phyloP scores from a whole-genome alignment of 352 stramenopile species.

The Globisporangium solare region DNA sequence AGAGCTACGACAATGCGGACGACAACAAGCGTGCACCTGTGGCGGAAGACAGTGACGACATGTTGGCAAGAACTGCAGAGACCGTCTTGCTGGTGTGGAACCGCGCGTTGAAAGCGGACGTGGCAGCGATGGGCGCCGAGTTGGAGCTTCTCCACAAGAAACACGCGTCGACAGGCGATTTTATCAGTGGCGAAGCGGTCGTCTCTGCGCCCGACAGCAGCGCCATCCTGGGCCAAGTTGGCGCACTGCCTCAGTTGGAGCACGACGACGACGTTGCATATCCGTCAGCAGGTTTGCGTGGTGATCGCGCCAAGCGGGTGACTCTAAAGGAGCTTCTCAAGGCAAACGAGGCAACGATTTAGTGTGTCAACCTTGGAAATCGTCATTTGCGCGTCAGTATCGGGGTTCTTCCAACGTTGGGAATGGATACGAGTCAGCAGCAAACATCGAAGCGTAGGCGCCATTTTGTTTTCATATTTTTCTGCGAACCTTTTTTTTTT shows the following conservation, averaged over 20 bases:
- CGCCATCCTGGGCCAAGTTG: not conserved
- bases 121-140: constrained; percentile 27
- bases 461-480: too few species aligned
- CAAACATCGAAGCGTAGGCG: too few species aligned
- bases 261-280: constrained; percentile 25
- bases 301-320: constrained; percentile 27
- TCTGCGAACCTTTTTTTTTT: too few species aligned
- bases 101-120: constrained; percentile 16
- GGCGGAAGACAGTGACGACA: not conserved
- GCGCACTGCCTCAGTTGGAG: constrained; percentile 17
- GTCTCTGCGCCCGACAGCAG: constrained; percentile 6
- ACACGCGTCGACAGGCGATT: constrained; percentile 6
- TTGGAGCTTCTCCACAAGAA: constrained; percentile 32
- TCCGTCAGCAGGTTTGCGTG: constrained; percentile 19
- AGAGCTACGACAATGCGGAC: not conserved
- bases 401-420: too few species aligned
- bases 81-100: constrained; percentile 36
- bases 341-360: constrained; percentile 37
- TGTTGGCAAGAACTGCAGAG: constrained; percentile 1
- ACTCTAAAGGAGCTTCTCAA: constrained; percentile 37
- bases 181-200: constrained; percentile 4
- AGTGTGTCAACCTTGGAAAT: constrained; percentile 6
- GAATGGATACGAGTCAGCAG: too few species aligned
- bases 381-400: too few species aligned
- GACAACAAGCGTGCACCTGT: not conserved